phyloP scores from a whole-genome alignment of 257 asterid genomes.

The Rubia yunnanensis region DNA sequence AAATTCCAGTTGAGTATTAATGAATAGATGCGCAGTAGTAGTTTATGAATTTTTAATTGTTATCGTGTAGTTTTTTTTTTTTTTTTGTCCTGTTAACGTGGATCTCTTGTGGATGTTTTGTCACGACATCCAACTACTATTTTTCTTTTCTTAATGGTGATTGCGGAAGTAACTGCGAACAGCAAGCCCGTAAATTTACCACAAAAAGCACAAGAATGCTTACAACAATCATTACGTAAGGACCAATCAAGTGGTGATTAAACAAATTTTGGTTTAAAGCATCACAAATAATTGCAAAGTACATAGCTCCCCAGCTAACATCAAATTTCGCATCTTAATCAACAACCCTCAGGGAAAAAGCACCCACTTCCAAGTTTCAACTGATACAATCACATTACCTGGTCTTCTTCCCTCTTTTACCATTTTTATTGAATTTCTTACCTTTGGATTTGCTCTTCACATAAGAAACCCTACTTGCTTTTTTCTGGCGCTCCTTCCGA shows the following conservation, averaged over 20 bases:
- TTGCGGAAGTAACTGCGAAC: background rate
- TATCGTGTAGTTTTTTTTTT: no score
- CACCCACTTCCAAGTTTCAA: background rate
- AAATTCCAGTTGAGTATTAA: no score
- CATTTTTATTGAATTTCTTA: constrained; percentile 33
- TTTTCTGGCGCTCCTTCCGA: constrained; percentile 80
- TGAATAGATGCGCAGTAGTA: no score
- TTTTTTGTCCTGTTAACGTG: no score
- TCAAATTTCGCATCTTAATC: background rate
- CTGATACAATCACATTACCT: background rate
- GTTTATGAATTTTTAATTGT: no score
- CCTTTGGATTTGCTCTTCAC: constrained; percentile 53
- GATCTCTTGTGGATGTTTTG: no score
- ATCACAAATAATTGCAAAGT: background rate
- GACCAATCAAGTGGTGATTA: background rate
- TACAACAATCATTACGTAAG: background rate
- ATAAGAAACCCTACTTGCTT: constrained; percentile 48
- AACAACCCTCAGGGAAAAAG: background rate
- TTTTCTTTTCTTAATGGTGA: no score
- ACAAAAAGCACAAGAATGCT: background rate
- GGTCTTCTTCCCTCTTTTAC: constrained; percentile 27
- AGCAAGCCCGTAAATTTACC: background rate
- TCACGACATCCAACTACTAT: no score
- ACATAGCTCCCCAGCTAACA: background rate
- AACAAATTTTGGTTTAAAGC: background rate